Evolutionary conservation across 2,329 filamentous ascomycete genomes (phyloP).

Genomic region (Alternaria arborescens): DNA sequence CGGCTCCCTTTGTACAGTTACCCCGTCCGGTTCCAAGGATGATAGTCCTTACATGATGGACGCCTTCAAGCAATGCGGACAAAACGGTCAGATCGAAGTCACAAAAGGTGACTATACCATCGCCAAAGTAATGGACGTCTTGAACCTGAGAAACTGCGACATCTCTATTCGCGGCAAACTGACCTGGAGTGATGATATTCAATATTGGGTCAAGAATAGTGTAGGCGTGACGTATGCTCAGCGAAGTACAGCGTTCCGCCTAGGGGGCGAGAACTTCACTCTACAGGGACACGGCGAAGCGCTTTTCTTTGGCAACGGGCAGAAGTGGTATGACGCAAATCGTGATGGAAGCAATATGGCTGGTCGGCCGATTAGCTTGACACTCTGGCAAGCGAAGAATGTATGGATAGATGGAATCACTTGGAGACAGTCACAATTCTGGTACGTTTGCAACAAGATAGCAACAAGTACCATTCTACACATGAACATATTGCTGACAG

Average conservation of each 20-base stretch:
- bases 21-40: slow-evolving; percentile 32
- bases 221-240: slow-evolving; percentile 35
- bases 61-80: slow-evolving; percentile 40
- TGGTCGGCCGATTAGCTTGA: slow-evolving; percentile 57
- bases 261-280: slow-evolving; percentile 37
- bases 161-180: slow-evolving; percentile 38
- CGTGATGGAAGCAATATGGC: slow-evolving; percentile 53
- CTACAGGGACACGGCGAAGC: slow-evolving; percentile 36
- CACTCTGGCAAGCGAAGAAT: slow-evolving; percentile 58
- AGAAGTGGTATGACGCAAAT: slow-evolving; percentile 53
- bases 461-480: background rate
- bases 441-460: slow-evolving; percentile 35
- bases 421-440: slow-evolving; percentile 60
- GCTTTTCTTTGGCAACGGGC: slow-evolving; percentile 41
- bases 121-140: slow-evolving; percentile 40
- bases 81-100: slow-evolving; percentile 38
- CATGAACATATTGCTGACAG: background rate
- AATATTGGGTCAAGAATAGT: slow-evolving; percentile 36
- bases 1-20: slow-evolving; percentile 35
- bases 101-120: slow-evolving; percentile 36
- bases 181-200: slow-evolving; percentile 39
- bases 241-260: slow-evolving; percentile 32
- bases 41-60: slow-evolving; percentile 36
- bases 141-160: slow-evolving; percentile 37
- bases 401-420: slow-evolving; percentile 55